Conservation (phyloP, 768 basidiomycete genomes). For the Sporobolomyces pararoseus region DNA sequence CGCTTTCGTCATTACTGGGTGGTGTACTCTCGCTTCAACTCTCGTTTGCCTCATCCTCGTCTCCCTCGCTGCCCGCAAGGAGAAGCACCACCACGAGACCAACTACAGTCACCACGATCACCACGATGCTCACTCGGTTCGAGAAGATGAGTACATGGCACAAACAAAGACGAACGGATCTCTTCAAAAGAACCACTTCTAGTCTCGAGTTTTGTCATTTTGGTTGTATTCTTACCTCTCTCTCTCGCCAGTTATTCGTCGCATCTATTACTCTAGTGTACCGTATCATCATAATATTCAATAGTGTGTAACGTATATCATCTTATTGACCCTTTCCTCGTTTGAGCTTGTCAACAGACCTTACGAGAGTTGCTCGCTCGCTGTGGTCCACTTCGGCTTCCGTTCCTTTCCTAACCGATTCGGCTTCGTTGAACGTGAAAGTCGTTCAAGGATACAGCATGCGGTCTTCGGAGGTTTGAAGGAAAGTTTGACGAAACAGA, state of each 20-base stretch:
- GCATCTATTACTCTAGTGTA: neutral
- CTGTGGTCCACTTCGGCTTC: no score
- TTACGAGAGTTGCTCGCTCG: no score
- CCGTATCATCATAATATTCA: no score
- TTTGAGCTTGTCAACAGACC: no score
- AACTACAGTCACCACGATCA: neutral
- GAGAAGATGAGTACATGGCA: neutral
- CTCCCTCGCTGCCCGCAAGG: slow-evolving; percentile 33
- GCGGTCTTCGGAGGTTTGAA: no score
- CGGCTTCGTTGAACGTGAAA: no score
- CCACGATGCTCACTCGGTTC: neutral
- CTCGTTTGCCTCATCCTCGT: slow-evolving; percentile 34
- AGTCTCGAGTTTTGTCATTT: no score
- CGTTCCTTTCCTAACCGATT: no score
- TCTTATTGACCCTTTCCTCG: no score
- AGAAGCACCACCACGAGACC: slow-evolving; percentile 34
- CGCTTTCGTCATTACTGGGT: slow-evolving; percentile 21
- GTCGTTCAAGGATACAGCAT: no score
- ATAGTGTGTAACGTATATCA: no score
- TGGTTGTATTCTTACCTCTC: neutral
- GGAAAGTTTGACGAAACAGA: no score
- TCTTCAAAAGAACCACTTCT: slow-evolving; percentile 8
- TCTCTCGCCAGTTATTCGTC: neutral
- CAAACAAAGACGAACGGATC: slow-evolving; percentile 18
- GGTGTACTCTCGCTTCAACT: slow-evolving; percentile 20